These are phyloP conservation scores for Malus orientalis DNA, from an alignment of 306 rosid species.

Conservation along the genomic window DNA sequence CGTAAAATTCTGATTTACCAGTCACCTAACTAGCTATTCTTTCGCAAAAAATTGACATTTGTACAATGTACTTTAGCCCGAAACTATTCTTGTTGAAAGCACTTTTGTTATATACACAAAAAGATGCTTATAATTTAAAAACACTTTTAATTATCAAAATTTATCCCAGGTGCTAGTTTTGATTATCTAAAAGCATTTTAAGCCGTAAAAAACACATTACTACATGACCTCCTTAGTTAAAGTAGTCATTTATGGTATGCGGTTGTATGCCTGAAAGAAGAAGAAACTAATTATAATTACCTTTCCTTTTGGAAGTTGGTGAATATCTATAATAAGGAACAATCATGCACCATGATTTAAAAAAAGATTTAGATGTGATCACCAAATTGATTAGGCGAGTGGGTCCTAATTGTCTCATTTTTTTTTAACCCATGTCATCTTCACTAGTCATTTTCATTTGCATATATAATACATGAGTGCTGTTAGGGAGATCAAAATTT, in stretches of 20 bases:
- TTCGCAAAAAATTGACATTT: not conserved
- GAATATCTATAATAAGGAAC: not conserved
- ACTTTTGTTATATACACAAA: too few relatives aligned
- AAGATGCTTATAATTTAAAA: too few relatives aligned
- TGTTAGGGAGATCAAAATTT: too few relatives aligned
- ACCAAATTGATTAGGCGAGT: slow-evolving; percentile 15
- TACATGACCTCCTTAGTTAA: too few relatives aligned
- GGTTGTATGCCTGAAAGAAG: slow-evolving; percentile 7
- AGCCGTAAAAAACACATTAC: too few relatives aligned
- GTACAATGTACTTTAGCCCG: too few relatives aligned
- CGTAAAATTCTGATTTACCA: slow-evolving; percentile 19
- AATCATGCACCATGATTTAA: slow-evolving; percentile 5
- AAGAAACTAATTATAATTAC: slow-evolving; percentile 16
- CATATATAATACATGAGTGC: not conserved
- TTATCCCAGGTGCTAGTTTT: too few relatives aligned
- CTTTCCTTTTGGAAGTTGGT: slow-evolving; percentile 1
- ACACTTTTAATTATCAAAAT: too few relatives aligned
- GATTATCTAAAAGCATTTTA: too few relatives aligned
- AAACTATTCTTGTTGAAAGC: too few relatives aligned
- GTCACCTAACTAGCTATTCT: not conserved
- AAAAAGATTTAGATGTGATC: not conserved
- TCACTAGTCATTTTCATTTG: not conserved
- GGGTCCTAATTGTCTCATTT: slow-evolving; percentile 18
- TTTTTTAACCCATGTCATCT: not conserved
- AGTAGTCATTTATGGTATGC: not conserved